phyloP scores from a whole-genome alignment of 495 filamentous ascomycete genomes.

The Gamarada debralockiae region DNA sequence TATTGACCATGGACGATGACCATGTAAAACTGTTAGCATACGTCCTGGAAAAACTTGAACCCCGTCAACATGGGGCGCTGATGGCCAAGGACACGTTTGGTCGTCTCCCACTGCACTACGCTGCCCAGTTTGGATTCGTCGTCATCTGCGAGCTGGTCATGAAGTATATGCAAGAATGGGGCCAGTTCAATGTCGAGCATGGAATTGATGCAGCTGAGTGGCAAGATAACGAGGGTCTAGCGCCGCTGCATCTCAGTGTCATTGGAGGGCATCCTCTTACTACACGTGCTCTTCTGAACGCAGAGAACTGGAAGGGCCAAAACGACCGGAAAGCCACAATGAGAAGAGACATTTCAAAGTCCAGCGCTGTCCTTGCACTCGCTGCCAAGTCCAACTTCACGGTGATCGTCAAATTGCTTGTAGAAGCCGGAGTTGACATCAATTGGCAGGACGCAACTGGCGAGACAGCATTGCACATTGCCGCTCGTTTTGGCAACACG shows the following conservation, averaged over 20 bases:
- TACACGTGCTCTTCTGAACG: slow-evolving; percentile 72
- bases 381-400: slow-evolving; percentile 83
- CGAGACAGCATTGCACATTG: slow-evolving; percentile 91
- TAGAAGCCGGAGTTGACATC: slow-evolving; percentile 87
- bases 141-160: slow-evolving; percentile 85
- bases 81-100: slow-evolving; percentile 71
- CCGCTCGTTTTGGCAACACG: slow-evolving; percentile 81
- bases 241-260: slow-evolving; percentile 87
- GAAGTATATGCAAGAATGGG: slow-evolving; percentile 83
- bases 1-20: slow-evolving; percentile 54
- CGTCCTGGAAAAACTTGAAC: slow-evolving; percentile 66
- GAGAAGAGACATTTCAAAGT: slow-evolving; percentile 69
- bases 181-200: slow-evolving; percentile 74
- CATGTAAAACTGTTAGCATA: slow-evolving; percentile 70
- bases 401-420: slow-evolving; percentile 77
- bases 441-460: slow-evolving; percentile 91
- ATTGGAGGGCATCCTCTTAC: slow-evolving; percentile 87
- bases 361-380: slow-evolving; percentile 84
- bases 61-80: slow-evolving; percentile 65
- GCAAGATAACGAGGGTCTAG: slow-evolving; percentile 91
- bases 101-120: slow-evolving; percentile 89
- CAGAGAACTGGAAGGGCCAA: slow-evolving; percentile 67
- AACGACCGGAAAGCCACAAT: slow-evolving; percentile 55
- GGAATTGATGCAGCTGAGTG: slow-evolving; percentile 82
- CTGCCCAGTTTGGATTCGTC: slow-evolving; percentile 89